Conservation (phyloP, 2,329 filamentous ascomycete genomes). For the Ilyonectria sp. region DNA sequence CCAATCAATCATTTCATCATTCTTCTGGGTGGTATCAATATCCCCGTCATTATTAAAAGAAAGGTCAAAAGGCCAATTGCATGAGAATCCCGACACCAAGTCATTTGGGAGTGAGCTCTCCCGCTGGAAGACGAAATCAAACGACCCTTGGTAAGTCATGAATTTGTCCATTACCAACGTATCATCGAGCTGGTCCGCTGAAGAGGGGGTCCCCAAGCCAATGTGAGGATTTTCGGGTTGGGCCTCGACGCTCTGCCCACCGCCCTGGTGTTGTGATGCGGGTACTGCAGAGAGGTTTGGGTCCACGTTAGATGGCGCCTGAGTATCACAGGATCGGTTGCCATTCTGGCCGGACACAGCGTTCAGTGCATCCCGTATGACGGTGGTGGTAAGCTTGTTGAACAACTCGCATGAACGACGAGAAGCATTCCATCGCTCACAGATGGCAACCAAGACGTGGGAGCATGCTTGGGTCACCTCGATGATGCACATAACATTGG, state of each 20-base stretch:
- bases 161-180: constrained; percentile 25
- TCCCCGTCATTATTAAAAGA: background rate
- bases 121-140: constrained; percentile 8
- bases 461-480: constrained; percentile 20
- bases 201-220: too few species aligned
- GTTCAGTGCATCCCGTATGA: constrained; percentile 14
- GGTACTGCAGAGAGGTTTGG: too few species aligned
- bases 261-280: too few species aligned
- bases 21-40: too few species aligned
- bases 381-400: constrained; percentile 15
- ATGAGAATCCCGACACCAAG: background rate
- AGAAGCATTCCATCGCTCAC: constrained; percentile 27
- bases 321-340: too few species aligned
- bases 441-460: constrained; percentile 23
- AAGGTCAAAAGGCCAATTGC: constrained; percentile 14
- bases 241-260: too few species aligned
- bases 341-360: background rate
- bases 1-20: too few species aligned
- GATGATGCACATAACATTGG: constrained; percentile 13
- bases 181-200: background rate
- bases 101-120: background rate
- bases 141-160: constrained; percentile 7
- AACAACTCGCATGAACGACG: constrained; percentile 26
- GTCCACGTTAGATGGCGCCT: too few species aligned
- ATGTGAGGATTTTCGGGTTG: background rate